Evolutionary conservation across 306 rosid species (phyloP).

Genomic region (Sicyos edulis): DNA sequence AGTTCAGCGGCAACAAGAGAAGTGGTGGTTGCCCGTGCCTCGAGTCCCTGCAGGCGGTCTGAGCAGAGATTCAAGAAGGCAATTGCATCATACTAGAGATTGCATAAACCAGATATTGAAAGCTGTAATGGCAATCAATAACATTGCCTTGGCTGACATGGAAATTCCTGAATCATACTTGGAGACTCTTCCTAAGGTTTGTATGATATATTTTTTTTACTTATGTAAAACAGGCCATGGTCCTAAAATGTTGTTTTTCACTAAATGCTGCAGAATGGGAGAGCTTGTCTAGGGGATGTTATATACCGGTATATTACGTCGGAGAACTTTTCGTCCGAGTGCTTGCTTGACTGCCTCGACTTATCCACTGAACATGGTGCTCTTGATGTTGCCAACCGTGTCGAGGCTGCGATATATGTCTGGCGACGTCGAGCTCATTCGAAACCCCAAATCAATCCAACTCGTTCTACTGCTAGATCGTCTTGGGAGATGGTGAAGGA

Average conservation of each 20-base stretch:
- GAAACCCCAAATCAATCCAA: conserved; percentile 41
- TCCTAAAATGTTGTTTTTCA: neutral
- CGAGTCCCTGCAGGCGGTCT: conserved; percentile 77
- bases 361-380: conserved; percentile 90
- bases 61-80: conserved; percentile 63
- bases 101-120: conserved; percentile 70
- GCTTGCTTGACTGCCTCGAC: conserved; percentile 85
- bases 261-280: conserved; percentile 61
- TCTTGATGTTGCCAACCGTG: conserved; percentile 83
- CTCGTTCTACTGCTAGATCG: conserved; percentile 71
- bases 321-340: conserved; percentile 69
- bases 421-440: conserved; percentile 79
- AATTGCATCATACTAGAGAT: conserved; percentile 71
- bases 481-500: conserved; percentile 94
- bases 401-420: conserved; percentile 72
- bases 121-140: conserved; percentile 87
- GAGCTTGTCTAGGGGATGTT: conserved; percentile 81
- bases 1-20: conserved; percentile 82
- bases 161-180: conserved; percentile 83
- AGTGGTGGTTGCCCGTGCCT: conserved; percentile 98
- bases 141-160: conserved; percentile 69
- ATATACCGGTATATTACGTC: conserved; percentile 79
- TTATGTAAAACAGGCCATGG: neutral
- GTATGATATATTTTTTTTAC: neutral
- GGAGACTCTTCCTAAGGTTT: conserved; percentile 79